Conservation (phyloP, 345 rosid species). For the Hirschfeldia incana region DNA sequence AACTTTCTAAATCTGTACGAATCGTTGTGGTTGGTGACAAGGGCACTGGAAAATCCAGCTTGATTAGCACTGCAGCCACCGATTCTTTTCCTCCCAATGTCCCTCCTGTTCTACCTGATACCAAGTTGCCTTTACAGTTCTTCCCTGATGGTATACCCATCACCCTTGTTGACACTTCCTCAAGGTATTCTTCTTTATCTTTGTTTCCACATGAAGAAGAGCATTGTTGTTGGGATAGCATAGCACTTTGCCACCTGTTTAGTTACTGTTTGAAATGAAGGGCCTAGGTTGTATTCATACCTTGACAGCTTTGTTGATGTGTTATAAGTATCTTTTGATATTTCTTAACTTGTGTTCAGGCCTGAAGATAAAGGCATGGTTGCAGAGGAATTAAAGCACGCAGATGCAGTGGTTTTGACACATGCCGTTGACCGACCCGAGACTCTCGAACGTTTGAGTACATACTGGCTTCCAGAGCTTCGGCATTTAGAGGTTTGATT, state of each 20-base stretch:
- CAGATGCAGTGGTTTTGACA: conserved; percentile 95
- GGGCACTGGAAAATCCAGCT: conserved; percentile 92
- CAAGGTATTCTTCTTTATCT: conserved; percentile 49
- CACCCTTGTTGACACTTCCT: conserved; percentile 85
- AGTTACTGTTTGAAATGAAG: not conserved
- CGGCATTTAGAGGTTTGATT: conserved; percentile 34
- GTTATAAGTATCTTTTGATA: conserved; percentile 1
- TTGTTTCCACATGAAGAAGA: not conserved
- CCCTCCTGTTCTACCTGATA: conserved; percentile 79
- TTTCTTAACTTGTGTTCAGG: conserved; percentile 39
- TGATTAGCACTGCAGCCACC: conserved; percentile 78
- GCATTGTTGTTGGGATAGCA: not conserved
- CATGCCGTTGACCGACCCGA: conserved; percentile 79
- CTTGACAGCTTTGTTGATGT: conserved; percentile 9
- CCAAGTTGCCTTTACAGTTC: conserved; percentile 67
- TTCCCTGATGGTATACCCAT: conserved; percentile 85
- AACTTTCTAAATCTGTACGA: conserved; percentile 45
- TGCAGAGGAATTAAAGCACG: conserved; percentile 77
- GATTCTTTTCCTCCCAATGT: conserved; percentile 61
- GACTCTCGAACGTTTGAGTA: conserved; percentile 75
- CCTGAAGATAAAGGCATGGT: conserved; percentile 70
- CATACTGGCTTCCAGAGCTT: conserved; percentile 46
- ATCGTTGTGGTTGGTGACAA: conserved; percentile 91
- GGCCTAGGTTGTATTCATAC: not conserved
- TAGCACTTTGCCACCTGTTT: too few relatives aligned